Evolutionary conservation across 23 red algal genomes (phyloP).

Genomic region (Cyanidioschyzon merolae): DNA sequence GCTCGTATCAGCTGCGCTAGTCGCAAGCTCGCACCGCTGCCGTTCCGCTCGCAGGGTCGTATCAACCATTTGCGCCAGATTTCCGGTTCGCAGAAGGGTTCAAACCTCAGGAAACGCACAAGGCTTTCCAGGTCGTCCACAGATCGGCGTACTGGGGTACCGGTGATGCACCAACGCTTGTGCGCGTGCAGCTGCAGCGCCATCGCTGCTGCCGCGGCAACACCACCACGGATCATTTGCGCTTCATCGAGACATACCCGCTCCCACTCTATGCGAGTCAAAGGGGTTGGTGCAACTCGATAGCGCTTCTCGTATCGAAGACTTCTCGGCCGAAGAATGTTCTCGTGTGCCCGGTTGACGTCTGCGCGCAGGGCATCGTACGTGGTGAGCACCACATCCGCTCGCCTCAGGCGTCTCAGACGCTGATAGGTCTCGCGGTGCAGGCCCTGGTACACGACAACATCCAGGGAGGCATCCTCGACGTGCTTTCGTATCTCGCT

Average conservation of each 20-base stretch:
- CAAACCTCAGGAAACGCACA: constrained; percentile 32
- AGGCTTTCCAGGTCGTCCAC: constrained; percentile 39
- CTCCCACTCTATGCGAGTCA: constrained; percentile 57
- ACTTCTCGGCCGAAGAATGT: neutral
- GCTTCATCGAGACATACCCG: constrained; percentile 78
- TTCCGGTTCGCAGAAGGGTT: constrained; percentile 18
- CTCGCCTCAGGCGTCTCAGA: constrained; percentile 14
- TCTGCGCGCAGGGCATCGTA: constrained; percentile 71
- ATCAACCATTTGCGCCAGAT: constrained; percentile 26
- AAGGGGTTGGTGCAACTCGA: constrained; percentile 32
- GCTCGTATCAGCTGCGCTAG: constrained; percentile 29
- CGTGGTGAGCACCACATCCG: constrained; percentile 83
- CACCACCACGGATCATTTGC: constrained; percentile 41
- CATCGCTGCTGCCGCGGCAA: constrained; percentile 40
- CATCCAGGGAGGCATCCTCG: neutral
- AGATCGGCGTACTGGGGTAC: constrained; percentile 49
- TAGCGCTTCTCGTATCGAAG: constrained; percentile 44
- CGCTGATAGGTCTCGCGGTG: neutral
- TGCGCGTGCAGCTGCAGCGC: constrained; percentile 19
- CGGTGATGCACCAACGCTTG: constrained; percentile 81
- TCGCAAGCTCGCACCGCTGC: constrained; percentile 11
- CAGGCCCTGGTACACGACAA: neutral
- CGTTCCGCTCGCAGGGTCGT: constrained; percentile 5
- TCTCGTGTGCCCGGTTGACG: constrained; percentile 23
- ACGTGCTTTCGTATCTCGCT: neutral